Conservation (phyloP, 768 basidiomycete species). For the Tubosaeta brunneosetosa region DNA sequence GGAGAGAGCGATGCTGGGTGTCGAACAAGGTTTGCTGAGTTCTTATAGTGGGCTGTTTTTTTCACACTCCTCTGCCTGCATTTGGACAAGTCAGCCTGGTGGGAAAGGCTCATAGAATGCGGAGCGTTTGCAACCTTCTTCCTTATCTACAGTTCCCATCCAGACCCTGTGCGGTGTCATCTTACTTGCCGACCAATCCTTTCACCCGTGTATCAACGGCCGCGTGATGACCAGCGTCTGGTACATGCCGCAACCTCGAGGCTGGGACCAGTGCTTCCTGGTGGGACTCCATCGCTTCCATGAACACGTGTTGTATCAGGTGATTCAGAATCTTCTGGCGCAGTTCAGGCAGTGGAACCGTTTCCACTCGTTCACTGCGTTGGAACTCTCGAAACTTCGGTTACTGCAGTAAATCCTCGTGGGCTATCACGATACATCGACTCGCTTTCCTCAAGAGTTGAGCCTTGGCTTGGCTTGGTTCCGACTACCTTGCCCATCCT, state of each 20-base stretch:
- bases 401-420: neutral
- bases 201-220: neutral
- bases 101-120: constrained; percentile 6
- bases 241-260: constrained; percentile 13
- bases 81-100: constrained; percentile 14
- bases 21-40: constrained; percentile 16
- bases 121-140: neutral
- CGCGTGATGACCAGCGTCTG: neutral
- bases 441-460: neutral
- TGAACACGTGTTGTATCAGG: constrained; percentile 2
- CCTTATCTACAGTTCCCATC: constrained; percentile 8
- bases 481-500: neutral
- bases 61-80: constrained; percentile 33
- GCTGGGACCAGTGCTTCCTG: neutral
- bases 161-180: neutral
- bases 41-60: constrained; percentile 26
- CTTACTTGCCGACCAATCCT: neutral
- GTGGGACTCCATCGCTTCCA: neutral
- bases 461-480: neutral
- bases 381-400: neutral
- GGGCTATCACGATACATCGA: neutral
- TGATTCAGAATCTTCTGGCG: neutral
- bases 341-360: neutral
- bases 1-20: constrained; percentile 10
- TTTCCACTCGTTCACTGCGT: neutral